phyloP scores from a whole-genome alignment of 2,329 filamentous ascomycete genomes.

The Fusarium sulawesiense region DNA sequence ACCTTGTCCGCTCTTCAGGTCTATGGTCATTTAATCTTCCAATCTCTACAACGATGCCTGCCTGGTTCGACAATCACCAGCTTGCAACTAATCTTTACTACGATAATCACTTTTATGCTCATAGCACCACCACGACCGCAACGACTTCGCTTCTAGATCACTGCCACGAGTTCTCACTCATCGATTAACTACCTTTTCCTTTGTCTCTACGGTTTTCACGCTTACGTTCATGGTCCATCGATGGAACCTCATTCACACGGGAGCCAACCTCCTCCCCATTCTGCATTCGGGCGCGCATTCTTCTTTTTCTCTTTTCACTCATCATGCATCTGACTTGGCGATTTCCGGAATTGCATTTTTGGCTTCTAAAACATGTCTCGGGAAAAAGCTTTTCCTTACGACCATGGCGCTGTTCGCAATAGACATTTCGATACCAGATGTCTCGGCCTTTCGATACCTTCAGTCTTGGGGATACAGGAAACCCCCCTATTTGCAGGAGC shows the following conservation, averaged over 20 bases:
- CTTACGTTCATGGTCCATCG: slow-evolving; percentile 35
- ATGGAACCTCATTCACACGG: slow-evolving; percentile 36
- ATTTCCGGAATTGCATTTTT: slow-evolving; percentile 34
- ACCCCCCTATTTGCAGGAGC: slow-evolving; percentile 17
- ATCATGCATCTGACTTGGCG: slow-evolving; percentile 38
- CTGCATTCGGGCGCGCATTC: slow-evolving; percentile 42
- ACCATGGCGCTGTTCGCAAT: slow-evolving; percentile 36
- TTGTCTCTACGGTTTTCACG: slow-evolving; percentile 37
- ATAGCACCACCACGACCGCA: slow-evolving; percentile 46
- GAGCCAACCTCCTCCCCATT: slow-evolving; percentile 28
- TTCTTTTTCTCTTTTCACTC: slow-evolving; percentile 29
- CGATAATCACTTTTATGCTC: slow-evolving; percentile 41
- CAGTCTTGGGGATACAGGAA: slow-evolving; percentile 14
- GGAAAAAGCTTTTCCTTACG: slow-evolving; percentile 31
- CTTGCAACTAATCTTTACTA: slow-evolving; percentile 31
- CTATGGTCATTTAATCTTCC: slow-evolving; percentile 36
- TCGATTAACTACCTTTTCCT: slow-evolving; percentile 29
- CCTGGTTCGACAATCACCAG: slow-evolving; percentile 9
- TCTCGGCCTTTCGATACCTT: slow-evolving; percentile 35
- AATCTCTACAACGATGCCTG: slow-evolving; percentile 27
- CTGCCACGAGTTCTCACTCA: slow-evolving; percentile 41
- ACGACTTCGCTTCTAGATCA: slow-evolving; percentile 47
- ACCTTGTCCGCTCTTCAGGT: slow-evolving; percentile 38
- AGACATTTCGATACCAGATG: slow-evolving; percentile 38
- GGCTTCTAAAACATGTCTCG: slow-evolving; percentile 41